Evolutionary conservation across 169 alveolate genomes (phyloP).

Genomic region (Plasmodium malariae): DNA sequence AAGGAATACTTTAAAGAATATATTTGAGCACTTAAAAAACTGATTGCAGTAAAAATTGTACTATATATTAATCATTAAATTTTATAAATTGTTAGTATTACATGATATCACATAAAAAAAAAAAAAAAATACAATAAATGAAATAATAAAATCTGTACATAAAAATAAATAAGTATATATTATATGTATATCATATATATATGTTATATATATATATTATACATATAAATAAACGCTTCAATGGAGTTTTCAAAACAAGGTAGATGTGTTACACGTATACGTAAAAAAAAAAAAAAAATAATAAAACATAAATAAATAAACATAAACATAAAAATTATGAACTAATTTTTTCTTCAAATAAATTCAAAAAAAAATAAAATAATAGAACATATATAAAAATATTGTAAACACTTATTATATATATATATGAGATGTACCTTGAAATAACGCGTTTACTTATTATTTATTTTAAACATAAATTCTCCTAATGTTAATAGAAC

Average conservation of each 20-base stretch:
- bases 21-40: background rate
- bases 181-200: no score
- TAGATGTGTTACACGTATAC: no score
- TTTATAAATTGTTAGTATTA: background rate
- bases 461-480: background rate
- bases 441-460: background rate
- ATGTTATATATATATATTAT: no score
- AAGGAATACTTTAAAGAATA: background rate
- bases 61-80: background rate
- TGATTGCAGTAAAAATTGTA: background rate
- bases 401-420: no score
- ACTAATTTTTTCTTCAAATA: background rate
- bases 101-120: background rate
- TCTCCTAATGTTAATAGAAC: background rate
- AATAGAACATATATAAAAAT: background rate
- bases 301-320: no score
- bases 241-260: background rate
- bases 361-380: background rate
- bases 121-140: no score
- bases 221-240: no score
- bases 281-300: no score
- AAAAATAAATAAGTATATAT: no score
- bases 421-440: no score
- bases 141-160: no score
- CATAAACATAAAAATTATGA: background rate